A percentile compares a stretch with the other conserved stretches of the same genome.
Conservation (phyloP, 768 basidiomycete species). For the Agaricus blazei region DNA sequence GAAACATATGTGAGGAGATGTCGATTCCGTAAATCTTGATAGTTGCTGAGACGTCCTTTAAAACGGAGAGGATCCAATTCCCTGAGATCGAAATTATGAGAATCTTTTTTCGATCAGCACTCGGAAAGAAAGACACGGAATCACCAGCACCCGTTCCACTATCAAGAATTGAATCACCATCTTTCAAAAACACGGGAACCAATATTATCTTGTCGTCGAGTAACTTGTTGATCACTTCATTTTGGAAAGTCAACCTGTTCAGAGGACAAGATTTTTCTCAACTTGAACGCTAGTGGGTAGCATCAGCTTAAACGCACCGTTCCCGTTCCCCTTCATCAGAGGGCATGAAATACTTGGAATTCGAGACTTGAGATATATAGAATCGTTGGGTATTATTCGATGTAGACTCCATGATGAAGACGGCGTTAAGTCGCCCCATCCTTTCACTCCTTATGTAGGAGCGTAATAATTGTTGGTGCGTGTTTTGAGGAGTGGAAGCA, state of each 20-base stretch:
- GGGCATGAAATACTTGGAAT: neutral
- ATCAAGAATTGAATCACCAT: conserved; percentile 7
- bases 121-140: neutral
- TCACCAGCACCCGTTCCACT: conserved; percentile 11
- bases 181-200: conserved; percentile 6
- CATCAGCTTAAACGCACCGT: neutral
- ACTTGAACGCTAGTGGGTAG: too few species aligned
- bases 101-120: neutral
- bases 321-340: conserved; percentile 4
- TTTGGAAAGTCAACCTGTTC: neutral
- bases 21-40: conserved; percentile 16
- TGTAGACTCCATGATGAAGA: too few species aligned
- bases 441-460: too few species aligned
- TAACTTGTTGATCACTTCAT: neutral
- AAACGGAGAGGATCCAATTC: conserved; percentile 17
- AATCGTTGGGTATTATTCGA: too few species aligned
- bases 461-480: too few species aligned
- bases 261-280: neutral
- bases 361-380: too few species aligned
- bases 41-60: neutral
- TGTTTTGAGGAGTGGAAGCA: too few species aligned
- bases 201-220: conserved; percentile 7
- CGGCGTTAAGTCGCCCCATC: too few species aligned
- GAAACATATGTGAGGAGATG: conserved; percentile 18
- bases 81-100: conserved; percentile 6